Conservation (phyloP, 1,139 yeast species). For the Protomyces pachydermus region DNA sequence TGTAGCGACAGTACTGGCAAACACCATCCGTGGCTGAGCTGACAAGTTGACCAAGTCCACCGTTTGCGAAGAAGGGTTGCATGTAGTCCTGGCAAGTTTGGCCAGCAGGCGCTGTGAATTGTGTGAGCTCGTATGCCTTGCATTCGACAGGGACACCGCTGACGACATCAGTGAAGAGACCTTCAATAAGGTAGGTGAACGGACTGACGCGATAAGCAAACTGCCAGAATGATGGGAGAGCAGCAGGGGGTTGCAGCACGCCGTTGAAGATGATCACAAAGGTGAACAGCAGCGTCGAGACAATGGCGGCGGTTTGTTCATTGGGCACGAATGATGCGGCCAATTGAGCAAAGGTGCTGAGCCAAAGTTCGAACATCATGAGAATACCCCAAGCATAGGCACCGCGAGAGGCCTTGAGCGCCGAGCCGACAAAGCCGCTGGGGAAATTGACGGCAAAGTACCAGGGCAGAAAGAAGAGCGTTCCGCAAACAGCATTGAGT, state of each 20-base stretch:
- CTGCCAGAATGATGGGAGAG: constrained; percentile 63
- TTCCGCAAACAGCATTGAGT: constrained; percentile 50
- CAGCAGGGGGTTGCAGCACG: constrained; percentile 53
- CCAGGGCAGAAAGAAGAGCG: constrained; percentile 51
- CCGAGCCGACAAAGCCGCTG: constrained; percentile 41
- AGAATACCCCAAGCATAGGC: constrained; percentile 48
- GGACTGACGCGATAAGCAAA: constrained; percentile 73
- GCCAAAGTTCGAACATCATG: constrained; percentile 54
- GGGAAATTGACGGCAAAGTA: constrained; percentile 56
- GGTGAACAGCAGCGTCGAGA: constrained; percentile 51
- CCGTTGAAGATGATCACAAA: constrained; percentile 57
- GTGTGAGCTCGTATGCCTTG: constrained; percentile 48
- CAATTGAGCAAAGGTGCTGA: constrained; percentile 52
- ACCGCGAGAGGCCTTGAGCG: constrained; percentile 41
- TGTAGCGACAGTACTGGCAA: constrained; percentile 58
- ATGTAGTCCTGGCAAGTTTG: constrained; percentile 57
- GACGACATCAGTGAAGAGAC: constrained; percentile 50
- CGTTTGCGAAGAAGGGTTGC: constrained; percentile 39
- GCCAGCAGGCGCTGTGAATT: constrained; percentile 55
- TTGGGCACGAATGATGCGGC: constrained; percentile 57
- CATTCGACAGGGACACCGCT: constrained; percentile 57
- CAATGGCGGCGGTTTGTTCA: constrained; percentile 57
- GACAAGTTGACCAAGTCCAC: constrained; percentile 50
- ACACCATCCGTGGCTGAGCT: constrained; percentile 48
- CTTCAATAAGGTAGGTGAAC: constrained; percentile 61